Conservation (phyloP, 352 stramenopile genomes). For the Globisporangium paroecandrum region DNA sequence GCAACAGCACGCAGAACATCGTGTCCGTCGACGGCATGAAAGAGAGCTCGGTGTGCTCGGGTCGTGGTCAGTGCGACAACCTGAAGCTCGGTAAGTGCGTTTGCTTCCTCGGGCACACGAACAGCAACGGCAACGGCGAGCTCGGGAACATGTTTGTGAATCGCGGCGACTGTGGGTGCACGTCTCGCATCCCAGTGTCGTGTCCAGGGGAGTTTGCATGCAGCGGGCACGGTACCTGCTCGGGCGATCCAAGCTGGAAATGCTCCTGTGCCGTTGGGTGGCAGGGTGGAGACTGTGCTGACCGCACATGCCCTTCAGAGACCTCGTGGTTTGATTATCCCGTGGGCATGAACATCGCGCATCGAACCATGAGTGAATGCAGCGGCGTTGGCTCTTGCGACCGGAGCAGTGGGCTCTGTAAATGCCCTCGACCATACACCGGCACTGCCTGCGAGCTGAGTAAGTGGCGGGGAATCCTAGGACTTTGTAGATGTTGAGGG, state of each 20-base stretch:
- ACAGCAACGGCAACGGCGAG: constrained; percentile 57
- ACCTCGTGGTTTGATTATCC: constrained; percentile 73
- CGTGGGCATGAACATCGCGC: constrained; percentile 42
- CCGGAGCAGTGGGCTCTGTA: constrained; percentile 60
- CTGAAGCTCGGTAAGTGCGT: constrained; percentile 51
- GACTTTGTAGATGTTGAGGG: neutral
- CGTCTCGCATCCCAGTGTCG: constrained; percentile 50
- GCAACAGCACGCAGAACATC: constrained; percentile 25
- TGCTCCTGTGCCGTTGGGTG: constrained; percentile 76
- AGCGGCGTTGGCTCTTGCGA: constrained; percentile 65
- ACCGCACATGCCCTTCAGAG: constrained; percentile 51
- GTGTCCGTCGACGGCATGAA: constrained; percentile 58
- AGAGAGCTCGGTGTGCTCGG: constrained; percentile 64
- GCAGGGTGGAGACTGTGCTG: constrained; percentile 71
- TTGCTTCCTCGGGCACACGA: constrained; percentile 63
- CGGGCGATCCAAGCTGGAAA: constrained; percentile 38
- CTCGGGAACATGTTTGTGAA: constrained; percentile 43
- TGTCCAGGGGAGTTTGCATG: constrained; percentile 70
- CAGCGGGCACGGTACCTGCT: constrained; percentile 79
- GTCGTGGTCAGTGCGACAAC: constrained; percentile 60
- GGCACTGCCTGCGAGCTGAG: constrained; percentile 66
- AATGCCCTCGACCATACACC: constrained; percentile 67
- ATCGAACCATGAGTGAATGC: constrained; percentile 54
- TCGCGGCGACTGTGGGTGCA: constrained; percentile 60
- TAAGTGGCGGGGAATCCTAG: constrained; percentile 19